phyloP scores from a whole-genome alignment of 176 grass and related monocot species.

The Musa troglodytarum region DNA sequence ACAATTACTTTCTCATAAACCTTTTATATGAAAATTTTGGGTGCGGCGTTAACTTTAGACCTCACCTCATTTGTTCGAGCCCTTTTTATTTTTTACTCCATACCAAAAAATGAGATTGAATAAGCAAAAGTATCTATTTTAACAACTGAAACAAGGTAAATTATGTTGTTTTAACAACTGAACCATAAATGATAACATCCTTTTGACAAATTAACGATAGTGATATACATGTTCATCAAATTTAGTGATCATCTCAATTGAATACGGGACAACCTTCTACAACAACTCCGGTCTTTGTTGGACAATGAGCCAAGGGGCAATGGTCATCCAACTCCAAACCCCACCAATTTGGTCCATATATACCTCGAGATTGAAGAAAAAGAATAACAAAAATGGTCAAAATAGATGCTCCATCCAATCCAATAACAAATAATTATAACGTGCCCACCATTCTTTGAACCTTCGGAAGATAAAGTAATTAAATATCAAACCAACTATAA shows the following conservation, averaged over 20 bases:
- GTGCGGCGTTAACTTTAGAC: no score
- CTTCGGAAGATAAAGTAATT: conserved; percentile 3
- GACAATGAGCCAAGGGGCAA: background rate
- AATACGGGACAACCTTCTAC: background rate
- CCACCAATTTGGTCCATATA: conserved; percentile 55
- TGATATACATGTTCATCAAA: no score
- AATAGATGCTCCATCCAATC: conserved; percentile 46
- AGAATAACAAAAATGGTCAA: conserved; percentile 36
- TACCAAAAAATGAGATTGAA: no score
- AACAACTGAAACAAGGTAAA: no score
- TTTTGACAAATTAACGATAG: no score
- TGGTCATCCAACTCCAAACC: conserved; percentile 1
- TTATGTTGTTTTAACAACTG: no score
- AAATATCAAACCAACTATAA: background rate
- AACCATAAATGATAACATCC: no score
- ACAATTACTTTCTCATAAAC: no score
- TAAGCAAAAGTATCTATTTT: no score
- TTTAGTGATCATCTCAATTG: background rate
- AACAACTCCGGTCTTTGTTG: background rate
- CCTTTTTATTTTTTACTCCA: no score
- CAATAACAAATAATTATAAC: conserved; percentile 22
- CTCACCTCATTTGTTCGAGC: no score
- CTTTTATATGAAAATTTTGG: no score
- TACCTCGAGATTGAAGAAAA: conserved; percentile 31
- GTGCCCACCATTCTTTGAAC: conserved; percentile 53